These are phyloP conservation scores for Esteya vermicola DNA, from an alignment of 2,329 filamentous ascomycete species.

Conservation along the genomic window DNA sequence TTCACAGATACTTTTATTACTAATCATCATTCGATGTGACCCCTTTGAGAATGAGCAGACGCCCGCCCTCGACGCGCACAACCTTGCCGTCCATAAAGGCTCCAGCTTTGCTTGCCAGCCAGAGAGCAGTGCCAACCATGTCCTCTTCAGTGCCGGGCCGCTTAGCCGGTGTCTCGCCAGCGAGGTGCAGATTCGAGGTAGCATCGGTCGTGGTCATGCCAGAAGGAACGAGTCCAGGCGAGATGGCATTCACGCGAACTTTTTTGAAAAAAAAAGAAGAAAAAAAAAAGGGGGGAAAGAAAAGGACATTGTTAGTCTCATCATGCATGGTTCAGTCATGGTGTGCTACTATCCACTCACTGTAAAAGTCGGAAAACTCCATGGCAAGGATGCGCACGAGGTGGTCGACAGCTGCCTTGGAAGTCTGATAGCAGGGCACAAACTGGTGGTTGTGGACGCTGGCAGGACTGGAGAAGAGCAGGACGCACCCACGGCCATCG, in stretches of 20 bases:
- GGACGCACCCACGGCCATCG: conserved; percentile 10
- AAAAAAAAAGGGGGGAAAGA: no score
- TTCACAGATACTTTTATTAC: no score
- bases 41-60: conserved; percentile 1
- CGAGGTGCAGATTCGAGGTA: conserved; percentile 3
- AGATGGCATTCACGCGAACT: conserved; percentile 6
- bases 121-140: conserved; percentile 4
- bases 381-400: conserved; percentile 5
- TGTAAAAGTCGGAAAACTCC: conserved; percentile 3
- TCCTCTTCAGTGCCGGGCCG: conserved; percentile 2
- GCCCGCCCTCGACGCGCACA: conserved; percentile 3
- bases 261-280: no score
- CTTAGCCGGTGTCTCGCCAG: conserved; percentile 1
- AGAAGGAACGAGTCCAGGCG: conserved; percentile 3
- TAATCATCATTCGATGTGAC: conserved; percentile 1
- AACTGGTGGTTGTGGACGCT: conserved; percentile 10
- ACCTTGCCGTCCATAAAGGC: conserved; percentile 5
- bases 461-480: conserved; percentile 12
- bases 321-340: no score
- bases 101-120: conserved; percentile 3
- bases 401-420: conserved; percentile 7
- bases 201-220: conserved; percentile 3
- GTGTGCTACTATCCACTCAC: background rate
- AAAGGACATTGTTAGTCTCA: no score
- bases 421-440: conserved; percentile 4